phyloP scores from a whole-genome alignment of 108 stramenopile species.

The Conticribra guillardii region DNA sequence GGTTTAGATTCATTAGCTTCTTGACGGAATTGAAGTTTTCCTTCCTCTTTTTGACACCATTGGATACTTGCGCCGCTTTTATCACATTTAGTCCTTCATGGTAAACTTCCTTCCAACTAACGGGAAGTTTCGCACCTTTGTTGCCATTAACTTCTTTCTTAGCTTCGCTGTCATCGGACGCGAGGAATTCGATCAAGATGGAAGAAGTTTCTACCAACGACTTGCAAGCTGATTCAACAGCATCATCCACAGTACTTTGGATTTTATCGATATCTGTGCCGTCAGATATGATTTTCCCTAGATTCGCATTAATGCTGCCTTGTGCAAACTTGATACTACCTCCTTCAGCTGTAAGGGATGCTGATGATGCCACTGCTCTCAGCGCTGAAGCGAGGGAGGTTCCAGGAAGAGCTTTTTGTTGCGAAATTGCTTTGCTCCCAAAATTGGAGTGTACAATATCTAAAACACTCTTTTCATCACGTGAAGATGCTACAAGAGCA shows the following conservation, averaged over 20 bases:
- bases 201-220: conserved; percentile 21
- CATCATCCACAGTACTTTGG: no score
- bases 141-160: conserved; percentile 8
- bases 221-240: conserved; percentile 23
- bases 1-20: no score
- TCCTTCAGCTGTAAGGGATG: conserved; percentile 2
- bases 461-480: conserved; percentile 22
- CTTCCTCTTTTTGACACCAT: conserved; percentile 3
- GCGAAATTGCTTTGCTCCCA: not conserved
- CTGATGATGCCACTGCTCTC: conserved; percentile 33
- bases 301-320: not conserved
- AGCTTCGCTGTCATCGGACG: conserved; percentile 10
- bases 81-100: conserved; percentile 13
- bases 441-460: conserved; percentile 23
- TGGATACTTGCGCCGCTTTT: not conserved
- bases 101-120: conserved; percentile 27
- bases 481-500: conserved; percentile 32
- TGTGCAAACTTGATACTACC: not conserved
- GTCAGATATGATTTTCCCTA: no score
- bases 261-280: no score
- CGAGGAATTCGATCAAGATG: conserved; percentile 11
- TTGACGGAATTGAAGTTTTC: no score
- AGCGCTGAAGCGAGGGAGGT: conserved; percentile 40
- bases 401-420: not conserved
- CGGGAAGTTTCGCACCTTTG: not conserved